These are phyloP conservation scores for Coemansia aciculifera DNA, from an alignment of 192 early-diverging fungal genomes.

Conservation along the genomic window DNA sequence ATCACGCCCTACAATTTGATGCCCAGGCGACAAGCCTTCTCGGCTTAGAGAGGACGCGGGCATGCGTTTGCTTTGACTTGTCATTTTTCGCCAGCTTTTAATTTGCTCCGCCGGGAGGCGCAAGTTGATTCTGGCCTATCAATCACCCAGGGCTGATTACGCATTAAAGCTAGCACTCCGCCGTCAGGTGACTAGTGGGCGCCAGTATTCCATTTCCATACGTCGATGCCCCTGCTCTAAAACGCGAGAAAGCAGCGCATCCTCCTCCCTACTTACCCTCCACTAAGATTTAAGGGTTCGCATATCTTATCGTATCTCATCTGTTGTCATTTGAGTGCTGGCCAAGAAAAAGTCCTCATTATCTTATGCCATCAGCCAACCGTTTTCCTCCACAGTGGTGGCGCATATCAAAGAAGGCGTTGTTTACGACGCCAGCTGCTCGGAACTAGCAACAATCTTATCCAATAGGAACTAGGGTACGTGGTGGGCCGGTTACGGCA, in stretches of 20 bases:
- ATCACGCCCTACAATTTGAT: neutral
- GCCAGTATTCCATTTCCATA: neutral
- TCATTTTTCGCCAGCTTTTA: neutral
- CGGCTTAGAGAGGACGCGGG: neutral
- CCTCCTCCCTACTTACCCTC: neutral
- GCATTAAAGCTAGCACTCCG: neutral
- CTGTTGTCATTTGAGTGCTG: neutral
- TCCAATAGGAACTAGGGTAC: neutral
- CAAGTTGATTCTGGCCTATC: neutral
- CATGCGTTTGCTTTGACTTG: neutral
- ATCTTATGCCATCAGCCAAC: neutral
- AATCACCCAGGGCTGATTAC: neutral
- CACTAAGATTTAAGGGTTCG: neutral
- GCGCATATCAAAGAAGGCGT: neutral
- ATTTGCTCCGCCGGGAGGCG: neutral
- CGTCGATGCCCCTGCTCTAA: neutral
- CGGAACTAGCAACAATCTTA: neutral
- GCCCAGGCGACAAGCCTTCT: neutral
- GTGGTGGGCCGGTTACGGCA: neutral
- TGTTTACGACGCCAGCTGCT: neutral
- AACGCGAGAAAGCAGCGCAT: too few species aligned
- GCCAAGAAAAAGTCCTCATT: neutral
- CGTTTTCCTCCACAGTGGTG: neutral
- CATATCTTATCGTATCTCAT: neutral
- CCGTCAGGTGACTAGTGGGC: neutral